These are phyloP conservation scores for Aspergillus sergii DNA, from an alignment of 2,329 filamentous ascomycete species.

Conservation along the genomic window DNA sequence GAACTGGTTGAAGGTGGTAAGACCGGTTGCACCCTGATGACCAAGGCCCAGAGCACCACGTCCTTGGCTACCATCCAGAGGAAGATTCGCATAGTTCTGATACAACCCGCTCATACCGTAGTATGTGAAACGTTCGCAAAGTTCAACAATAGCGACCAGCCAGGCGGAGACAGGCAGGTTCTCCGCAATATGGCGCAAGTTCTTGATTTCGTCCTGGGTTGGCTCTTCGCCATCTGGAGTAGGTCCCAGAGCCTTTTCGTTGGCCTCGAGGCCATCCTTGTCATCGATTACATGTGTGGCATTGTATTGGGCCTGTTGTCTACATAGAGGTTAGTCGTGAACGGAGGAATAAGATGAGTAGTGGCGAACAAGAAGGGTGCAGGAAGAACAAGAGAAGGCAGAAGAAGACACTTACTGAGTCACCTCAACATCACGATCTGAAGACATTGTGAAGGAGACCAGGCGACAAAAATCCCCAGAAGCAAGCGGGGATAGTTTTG, in stretches of 20 bases:
- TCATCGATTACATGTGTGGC: slow-evolving; percentile 25
- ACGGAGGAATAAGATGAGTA: background rate
- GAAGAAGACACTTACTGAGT: slow-evolving; percentile 26
- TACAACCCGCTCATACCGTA: slow-evolving; percentile 59
- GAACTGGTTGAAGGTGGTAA: slow-evolving; percentile 59
- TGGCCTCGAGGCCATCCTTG: slow-evolving; percentile 27
- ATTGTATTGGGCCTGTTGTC: slow-evolving; percentile 22
- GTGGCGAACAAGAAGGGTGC: background rate
- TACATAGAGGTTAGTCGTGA: slow-evolving; percentile 9
- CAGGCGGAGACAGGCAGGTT: slow-evolving; percentile 59
- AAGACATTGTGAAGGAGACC: slow-evolving; percentile 26
- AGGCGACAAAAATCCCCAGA: slow-evolving; percentile 10
- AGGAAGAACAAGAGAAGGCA: background rate
- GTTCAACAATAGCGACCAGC: slow-evolving; percentile 59
- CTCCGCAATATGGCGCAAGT: slow-evolving; percentile 57
- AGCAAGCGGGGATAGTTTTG: slow-evolving; percentile 2
- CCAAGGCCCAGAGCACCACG: slow-evolving; percentile 48
- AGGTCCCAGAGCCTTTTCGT: slow-evolving; percentile 33
- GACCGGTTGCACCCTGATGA: slow-evolving; percentile 50
- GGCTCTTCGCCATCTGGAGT: slow-evolving; percentile 56
- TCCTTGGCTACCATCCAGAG: slow-evolving; percentile 41
- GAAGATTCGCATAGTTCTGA: slow-evolving; percentile 58
- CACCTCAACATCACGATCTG: slow-evolving; percentile 32
- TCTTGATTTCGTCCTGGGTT: slow-evolving; percentile 54
- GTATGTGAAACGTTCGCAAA: slow-evolving; percentile 62